These are phyloP conservation scores for Gardenia jasminoides DNA, from an alignment of 257 asterid species.

Conservation along the genomic window DNA sequence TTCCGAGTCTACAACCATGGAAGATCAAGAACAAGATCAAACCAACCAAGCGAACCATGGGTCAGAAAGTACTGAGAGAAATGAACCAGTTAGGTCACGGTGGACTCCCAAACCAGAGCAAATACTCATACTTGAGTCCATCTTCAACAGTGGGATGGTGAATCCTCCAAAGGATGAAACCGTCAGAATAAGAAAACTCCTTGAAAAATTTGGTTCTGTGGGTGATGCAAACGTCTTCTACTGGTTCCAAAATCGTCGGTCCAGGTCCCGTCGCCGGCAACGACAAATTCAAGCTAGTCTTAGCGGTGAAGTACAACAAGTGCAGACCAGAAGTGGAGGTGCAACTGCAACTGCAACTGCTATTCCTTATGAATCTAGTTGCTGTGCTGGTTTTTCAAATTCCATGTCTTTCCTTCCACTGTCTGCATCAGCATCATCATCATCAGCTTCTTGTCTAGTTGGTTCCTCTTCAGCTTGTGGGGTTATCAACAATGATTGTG, in stretches of 20 bases:
- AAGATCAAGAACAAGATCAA: conserved; percentile 32
- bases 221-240: conserved; percentile 83
- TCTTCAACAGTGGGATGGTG: conserved; percentile 82
- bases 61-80: conserved; percentile 17
- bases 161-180: conserved; percentile 80
- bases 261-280: conserved; percentile 74
- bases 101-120: conserved; percentile 91
- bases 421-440: background rate
- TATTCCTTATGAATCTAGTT: conserved; percentile 27
- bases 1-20: conserved; percentile 24
- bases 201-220: conserved; percentile 69
- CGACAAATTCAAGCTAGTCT: conserved; percentile 53
- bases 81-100: conserved; percentile 57
- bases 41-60: conserved; percentile 26
- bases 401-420: background rate
- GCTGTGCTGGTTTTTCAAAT: background rate
- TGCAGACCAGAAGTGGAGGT: conserved; percentile 8
- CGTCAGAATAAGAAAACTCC: conserved; percentile 51
- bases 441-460: conserved; percentile 8
- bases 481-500: conserved; percentile 20
- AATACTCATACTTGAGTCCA: conserved; percentile 72
- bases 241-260: conserved; percentile 93
- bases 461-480: conserved; percentile 37
- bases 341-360: background rate
- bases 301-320: conserved; percentile 16